These are phyloP conservation scores for Lachancea sp. DNA, from an alignment of 805 yeast genomes.

Conservation along the genomic window DNA sequence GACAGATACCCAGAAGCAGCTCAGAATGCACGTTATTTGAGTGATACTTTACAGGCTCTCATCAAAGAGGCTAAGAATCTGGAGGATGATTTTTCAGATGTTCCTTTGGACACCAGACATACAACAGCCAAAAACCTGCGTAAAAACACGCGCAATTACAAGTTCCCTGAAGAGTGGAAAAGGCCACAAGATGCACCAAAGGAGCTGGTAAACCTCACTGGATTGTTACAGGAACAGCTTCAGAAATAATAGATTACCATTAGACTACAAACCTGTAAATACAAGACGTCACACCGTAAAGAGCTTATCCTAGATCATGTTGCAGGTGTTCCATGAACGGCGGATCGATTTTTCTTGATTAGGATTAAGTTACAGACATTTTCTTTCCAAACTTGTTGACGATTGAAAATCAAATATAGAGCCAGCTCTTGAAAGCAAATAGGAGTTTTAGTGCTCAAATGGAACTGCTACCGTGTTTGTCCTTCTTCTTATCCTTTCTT, in stretches of 20 bases:
- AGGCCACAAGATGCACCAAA: slow-evolving; percentile 67
- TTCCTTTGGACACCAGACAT: slow-evolving; percentile 79
- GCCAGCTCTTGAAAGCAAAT: neutral
- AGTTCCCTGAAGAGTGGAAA: slow-evolving; percentile 78
- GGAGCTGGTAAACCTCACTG: slow-evolving; percentile 22
- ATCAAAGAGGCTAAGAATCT: slow-evolving; percentile 58
- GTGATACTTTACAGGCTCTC: slow-evolving; percentile 55
- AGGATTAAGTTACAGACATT: neutral
- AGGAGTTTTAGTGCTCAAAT: neutral
- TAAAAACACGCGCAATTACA: slow-evolving; percentile 34
- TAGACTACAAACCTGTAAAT: slow-evolving; percentile 1
- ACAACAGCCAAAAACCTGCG: slow-evolving; percentile 42
- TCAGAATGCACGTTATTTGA: slow-evolving; percentile 74
- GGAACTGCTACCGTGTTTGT: slow-evolving; percentile 16
- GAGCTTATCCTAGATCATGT: neutral
- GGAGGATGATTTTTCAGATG: slow-evolving; percentile 58
- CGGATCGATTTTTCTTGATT: too few relatives aligned
- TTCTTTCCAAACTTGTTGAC: neutral
- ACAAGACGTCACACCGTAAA: neutral
- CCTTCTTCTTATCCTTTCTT: slow-evolving; percentile 49
- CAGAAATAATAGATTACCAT: neutral
- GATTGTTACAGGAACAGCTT: slow-evolving; percentile 11
- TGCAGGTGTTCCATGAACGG: too few relatives aligned
- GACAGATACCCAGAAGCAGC: slow-evolving; percentile 67
- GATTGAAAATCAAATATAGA: neutral